Evolutionary conservation across 345 rosid species (phyloP).

Genomic region (Kernera saxatilis): DNA sequence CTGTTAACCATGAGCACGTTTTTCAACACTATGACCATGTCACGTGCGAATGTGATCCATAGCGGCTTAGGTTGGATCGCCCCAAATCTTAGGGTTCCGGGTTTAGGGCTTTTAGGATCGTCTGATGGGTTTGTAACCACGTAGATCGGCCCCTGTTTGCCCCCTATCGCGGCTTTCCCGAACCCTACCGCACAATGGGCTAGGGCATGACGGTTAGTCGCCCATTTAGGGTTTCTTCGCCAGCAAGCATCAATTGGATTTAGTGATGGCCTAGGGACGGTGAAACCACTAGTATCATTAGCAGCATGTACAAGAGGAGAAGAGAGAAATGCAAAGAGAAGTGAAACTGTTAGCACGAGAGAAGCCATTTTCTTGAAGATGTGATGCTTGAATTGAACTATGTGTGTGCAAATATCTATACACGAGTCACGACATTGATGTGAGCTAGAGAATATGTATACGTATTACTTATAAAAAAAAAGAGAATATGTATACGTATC

Average conservation of each 20-base stretch:
- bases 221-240: constrained; percentile 64
- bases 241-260: constrained; percentile 73
- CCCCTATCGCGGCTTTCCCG: constrained; percentile 61
- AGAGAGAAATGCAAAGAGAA: constrained; percentile 18
- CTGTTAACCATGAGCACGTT: constrained; percentile 63
- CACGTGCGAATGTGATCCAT: constrained; percentile 67
- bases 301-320: background rate
- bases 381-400: background rate
- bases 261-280: background rate
- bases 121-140: constrained; percentile 51
- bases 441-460: constrained; percentile 6
- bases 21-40: constrained; percentile 62
- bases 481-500: background rate
- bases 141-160: constrained; percentile 59
- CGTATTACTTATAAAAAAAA: too few relatives aligned
- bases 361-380: constrained; percentile 32
- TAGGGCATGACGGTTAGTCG: constrained; percentile 53
- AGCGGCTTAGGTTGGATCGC: constrained; percentile 55
- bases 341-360: constrained; percentile 20
- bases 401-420: constrained; percentile 1
- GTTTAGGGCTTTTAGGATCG: constrained; percentile 50
- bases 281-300: background rate
- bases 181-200: constrained; percentile 68
- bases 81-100: constrained; percentile 64
- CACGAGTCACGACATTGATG: background rate